Evolutionary conservation across 2,329 filamentous ascomycete species (phyloP).

Genomic region (Ascochyta pisi): DNA sequence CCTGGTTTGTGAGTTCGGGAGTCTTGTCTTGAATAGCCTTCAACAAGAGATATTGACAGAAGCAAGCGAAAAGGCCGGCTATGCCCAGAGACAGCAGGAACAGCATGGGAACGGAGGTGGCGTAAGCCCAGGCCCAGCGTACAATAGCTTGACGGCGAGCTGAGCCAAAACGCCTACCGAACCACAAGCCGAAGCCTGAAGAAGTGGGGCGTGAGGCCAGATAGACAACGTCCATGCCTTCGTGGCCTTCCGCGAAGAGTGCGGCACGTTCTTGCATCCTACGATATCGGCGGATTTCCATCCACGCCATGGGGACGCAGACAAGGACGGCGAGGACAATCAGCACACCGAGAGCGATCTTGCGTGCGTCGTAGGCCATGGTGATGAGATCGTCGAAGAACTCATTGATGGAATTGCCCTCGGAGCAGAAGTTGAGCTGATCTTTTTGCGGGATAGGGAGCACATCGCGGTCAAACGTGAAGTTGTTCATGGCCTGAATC

Average conservation of each 20-base stretch:
- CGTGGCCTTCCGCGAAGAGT: constrained; percentile 72
- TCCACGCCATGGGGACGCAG: constrained; percentile 79
- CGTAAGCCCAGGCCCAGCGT: constrained; percentile 86
- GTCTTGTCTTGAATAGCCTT: constrained; percentile 75
- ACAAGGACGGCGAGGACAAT: constrained; percentile 73
- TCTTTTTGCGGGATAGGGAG: constrained; percentile 88
- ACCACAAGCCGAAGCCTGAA: constrained; percentile 72
- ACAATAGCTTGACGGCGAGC: constrained; percentile 72
- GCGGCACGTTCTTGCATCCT: constrained; percentile 73
- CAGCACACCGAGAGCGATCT: constrained; percentile 78
- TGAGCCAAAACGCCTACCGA: constrained; percentile 70
- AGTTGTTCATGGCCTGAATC: constrained; percentile 73
- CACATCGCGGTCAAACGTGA: constrained; percentile 76
- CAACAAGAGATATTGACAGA: constrained; percentile 83
- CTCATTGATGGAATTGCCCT: constrained; percentile 78
- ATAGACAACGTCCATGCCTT: constrained; percentile 88
- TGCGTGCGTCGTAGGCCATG: constrained; percentile 72
- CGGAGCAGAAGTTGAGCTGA: constrained; percentile 83
- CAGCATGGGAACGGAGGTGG: constrained; percentile 83
- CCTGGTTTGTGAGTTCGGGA: constrained; percentile 74
- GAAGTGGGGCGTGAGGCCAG: constrained; percentile 83
- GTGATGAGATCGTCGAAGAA: constrained; percentile 80
- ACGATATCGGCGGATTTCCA: constrained; percentile 80
- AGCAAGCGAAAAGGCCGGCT: constrained; percentile 80
- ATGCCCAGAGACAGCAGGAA: constrained; percentile 84